Conservation (phyloP, 2,329 filamentous ascomycete species). For the Mycosphaerella sp. region DNA sequence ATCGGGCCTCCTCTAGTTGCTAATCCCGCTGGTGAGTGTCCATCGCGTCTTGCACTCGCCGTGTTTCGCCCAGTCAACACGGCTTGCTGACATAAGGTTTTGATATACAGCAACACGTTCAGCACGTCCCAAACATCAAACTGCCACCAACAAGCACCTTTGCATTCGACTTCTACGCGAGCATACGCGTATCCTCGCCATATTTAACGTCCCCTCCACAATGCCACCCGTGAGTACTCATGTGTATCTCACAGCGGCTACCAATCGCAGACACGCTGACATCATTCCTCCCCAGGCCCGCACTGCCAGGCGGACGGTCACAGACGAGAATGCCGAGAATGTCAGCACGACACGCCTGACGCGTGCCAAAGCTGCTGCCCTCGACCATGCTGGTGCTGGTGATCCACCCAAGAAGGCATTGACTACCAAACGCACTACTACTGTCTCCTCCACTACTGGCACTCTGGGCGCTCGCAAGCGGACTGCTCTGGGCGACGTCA, state of each 20-base stretch:
- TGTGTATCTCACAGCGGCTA: constrained; percentile 2
- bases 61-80: constrained; percentile 23
- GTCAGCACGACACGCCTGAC: constrained; percentile 71
- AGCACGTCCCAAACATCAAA: constrained; percentile 8
- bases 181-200: constrained; percentile 16
- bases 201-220: constrained; percentile 21
- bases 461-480: constrained; percentile 56
- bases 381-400: constrained; percentile 48
- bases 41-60: constrained; percentile 30
- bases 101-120: constrained; percentile 17
- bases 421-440: constrained; percentile 42
- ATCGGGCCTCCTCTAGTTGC: constrained; percentile 5
- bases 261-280: constrained; percentile 36
- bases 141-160: constrained; percentile 19
- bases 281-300: constrained; percentile 51
- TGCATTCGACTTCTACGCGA: constrained; percentile 16
- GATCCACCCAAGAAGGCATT: constrained; percentile 51
- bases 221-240: constrained; percentile 36
- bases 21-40: constrained; percentile 23
- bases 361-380: constrained; percentile 80
- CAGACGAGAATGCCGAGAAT: constrained; percentile 88
- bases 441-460: constrained; percentile 39
- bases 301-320: constrained; percentile 66
- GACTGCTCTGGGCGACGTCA: constrained; percentile 84
- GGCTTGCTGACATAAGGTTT: constrained; percentile 26